Base-by-base conservation (phyloP, 768 basidiomycete species). In the Leccinum fibrillosum region DNA sequence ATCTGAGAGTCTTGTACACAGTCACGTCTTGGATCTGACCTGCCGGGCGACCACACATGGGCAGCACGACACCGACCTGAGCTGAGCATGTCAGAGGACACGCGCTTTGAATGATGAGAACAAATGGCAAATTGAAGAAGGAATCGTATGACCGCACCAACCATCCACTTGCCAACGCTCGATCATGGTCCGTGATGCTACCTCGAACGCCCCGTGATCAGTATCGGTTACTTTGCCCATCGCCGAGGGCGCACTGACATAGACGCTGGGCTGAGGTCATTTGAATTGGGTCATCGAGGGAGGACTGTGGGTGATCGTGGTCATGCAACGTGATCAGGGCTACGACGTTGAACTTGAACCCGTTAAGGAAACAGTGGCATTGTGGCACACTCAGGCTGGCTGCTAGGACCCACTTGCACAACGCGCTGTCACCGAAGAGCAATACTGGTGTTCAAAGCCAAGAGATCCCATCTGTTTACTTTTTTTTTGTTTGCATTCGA, bases 171-270 rank as follows among this genome's bases (percentile, higher is more conserved):
- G 37, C 49, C 62, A 34, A 47, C 23, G 25, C 28, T 49, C 15
- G 23, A 52, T 60, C 52, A 12, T 7, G 47, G 37, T 54, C 53
- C 42, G 15, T 21, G 35, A 30, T 49, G 23, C 15, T 30, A 32
- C 26, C 2, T 2, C 12, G 1, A 26, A 28, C 53, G 50, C 26
- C 13, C 48, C 26, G 49, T 23, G 48, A 61, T 2, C 19, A 17
- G 34, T 26, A 8, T 25, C 58, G 66, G 66, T 45, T 1, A 61
- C 7, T 52, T 50, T 50, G 9, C 64, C 67, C 59, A 34, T 23
- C 1, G 1, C 62, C 61, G 63, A 23, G 26, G 3, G 5, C 35
- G 39, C n/a, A 5, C 4, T 35, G 15, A 17, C 9, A 39, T 52
- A 56, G 26, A 60, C 53, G 55, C 54, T 49, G 19, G 9, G 17